phyloP scores from a whole-genome alignment of 352 stramenopile species.

The Phytophthora palmivora region DNA sequence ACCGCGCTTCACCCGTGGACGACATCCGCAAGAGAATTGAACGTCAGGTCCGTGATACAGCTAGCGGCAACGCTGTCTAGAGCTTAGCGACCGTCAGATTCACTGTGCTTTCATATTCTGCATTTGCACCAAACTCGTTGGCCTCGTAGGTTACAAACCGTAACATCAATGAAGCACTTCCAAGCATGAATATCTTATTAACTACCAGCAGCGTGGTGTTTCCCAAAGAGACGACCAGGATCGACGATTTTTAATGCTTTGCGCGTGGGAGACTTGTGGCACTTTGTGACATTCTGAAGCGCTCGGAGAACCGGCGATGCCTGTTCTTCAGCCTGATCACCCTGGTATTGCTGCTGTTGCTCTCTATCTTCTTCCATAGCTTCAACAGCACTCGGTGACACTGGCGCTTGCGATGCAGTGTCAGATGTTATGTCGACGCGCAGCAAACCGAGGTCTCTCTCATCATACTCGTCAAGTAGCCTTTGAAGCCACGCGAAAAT shows the following conservation, averaged over 20 bases:
- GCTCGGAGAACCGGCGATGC: constrained; percentile 20
- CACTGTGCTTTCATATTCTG: constrained; percentile 2
- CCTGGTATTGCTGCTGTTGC: constrained; percentile 12
- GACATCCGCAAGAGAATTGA: constrained; percentile 90
- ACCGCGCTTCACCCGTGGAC: constrained; percentile 81
- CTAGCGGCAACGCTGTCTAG: constrained; percentile 31
- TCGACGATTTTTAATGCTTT: constrained; percentile 56
- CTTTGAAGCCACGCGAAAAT: constrained; percentile 69
- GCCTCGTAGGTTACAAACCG: neutral
- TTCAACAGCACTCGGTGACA: constrained; percentile 7
- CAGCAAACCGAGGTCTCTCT: constrained; percentile 56
- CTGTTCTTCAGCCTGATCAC: constrained; percentile 14
- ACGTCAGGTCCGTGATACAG: constrained; percentile 70
- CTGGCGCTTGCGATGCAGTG: constrained; percentile 1
- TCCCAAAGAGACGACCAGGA: constrained; percentile 51
- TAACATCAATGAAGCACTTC: constrained; percentile 23
- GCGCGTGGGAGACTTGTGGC: constrained; percentile 17
- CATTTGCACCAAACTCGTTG: constrained; percentile 5
- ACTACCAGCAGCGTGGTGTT: constrained; percentile 20
- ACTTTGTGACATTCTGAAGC: constrained; percentile 28
- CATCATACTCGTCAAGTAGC: constrained; percentile 66
- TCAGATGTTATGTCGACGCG: constrained; percentile 24
- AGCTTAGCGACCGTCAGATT: neutral
- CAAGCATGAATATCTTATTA: constrained; percentile 23
- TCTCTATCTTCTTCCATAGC: constrained; percentile 13